Evolutionary conservation across 225 moss, liverwort and hornwort genomes (phyloP), one percentile per base, ranked within the genome.

Genomic region (Physcomitrellopsis africana): DNA sequence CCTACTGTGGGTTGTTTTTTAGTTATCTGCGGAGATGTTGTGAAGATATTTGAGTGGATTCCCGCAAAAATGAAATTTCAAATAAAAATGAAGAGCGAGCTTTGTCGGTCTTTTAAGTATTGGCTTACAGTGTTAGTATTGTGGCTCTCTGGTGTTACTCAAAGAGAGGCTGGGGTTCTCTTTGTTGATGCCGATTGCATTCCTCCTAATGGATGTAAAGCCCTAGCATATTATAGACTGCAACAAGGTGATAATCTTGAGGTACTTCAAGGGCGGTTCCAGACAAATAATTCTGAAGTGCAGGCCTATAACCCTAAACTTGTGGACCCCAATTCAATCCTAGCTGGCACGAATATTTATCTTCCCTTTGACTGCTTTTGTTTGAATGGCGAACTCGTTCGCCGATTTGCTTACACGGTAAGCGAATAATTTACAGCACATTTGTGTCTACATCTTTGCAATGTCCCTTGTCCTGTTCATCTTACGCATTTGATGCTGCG

Each of bases 281-380:
- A 79, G 73, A 1, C 44, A n/a, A 81, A 11, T 27, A 0, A 1
- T 6, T 3, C 0, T 5, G 26, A 69, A 2, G 32, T 88, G 51
- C 70, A 8, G 62, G 48, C 22, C 51, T 78, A 41, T 10, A 88
- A 89, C 59, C 73, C 20, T 48, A 69, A 85, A n/a, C 12, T 89
- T 8, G 46, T 76, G 8, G 2, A 85, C 10, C 9, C 70, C 15
- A 76, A 84, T 64, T 32, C 63, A 13, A 80, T 89, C 5, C 2
- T 20, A 13, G 68, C 54, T 41, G 84, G 78, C 17, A 59, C 66
- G 19, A 58, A 63, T 10, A 64, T 89, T 22, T 81, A 22, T 9
- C 64, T 89, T 59, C 87, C 85, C 14, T 89, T 87, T 42, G 20
- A 12, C 14, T 89, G 89, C 75, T 1, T 42, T 16, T 89, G 89